These are phyloP conservation scores for Pestalotiopsis sp. DNA, from an alignment of 2,329 filamentous ascomycete genomes.

Conservation along the genomic window DNA sequence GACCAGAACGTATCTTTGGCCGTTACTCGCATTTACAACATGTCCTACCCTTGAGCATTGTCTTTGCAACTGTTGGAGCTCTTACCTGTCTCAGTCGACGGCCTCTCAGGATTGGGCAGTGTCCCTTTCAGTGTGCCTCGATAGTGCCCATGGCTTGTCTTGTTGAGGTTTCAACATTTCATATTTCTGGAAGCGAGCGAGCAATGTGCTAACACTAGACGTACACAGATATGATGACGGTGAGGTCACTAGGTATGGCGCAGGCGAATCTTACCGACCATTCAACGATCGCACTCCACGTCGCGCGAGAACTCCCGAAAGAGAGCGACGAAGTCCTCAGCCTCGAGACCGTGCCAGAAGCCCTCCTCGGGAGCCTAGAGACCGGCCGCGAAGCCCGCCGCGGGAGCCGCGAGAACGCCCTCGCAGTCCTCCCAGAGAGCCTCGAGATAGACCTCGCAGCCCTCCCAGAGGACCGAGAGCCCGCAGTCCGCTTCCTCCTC, in stretches of 20 bases:
- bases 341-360: conserved; percentile 13
- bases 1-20: too few relatives aligned
- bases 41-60: too few relatives aligned
- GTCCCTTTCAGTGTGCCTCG: neutral
- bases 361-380: conserved; percentile 34
- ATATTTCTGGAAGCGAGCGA: neutral
- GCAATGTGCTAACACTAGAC: neutral
- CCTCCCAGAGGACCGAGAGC: conserved; percentile 19
- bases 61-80: too few relatives aligned
- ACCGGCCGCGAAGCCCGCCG: conserved; percentile 16
- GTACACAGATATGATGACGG: conserved; percentile 56
- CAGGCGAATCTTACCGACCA: conserved; percentile 61
- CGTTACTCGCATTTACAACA: too few relatives aligned
- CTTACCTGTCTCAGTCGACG: neutral
- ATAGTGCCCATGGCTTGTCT: too few relatives aligned
- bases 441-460: conserved; percentile 27
- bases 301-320: conserved; percentile 28
- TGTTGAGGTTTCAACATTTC: neutral
- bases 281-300: conserved; percentile 50
- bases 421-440: conserved; percentile 19
- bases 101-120: neutral
- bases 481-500: conserved; percentile 28
- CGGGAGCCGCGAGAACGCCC: conserved; percentile 32
- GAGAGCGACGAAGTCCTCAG: conserved; percentile 38
- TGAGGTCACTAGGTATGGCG: conserved; percentile 62